phyloP scores from a whole-genome alignment of 2,329 filamentous ascomycete species.

The Exutisphaerella laricina region DNA sequence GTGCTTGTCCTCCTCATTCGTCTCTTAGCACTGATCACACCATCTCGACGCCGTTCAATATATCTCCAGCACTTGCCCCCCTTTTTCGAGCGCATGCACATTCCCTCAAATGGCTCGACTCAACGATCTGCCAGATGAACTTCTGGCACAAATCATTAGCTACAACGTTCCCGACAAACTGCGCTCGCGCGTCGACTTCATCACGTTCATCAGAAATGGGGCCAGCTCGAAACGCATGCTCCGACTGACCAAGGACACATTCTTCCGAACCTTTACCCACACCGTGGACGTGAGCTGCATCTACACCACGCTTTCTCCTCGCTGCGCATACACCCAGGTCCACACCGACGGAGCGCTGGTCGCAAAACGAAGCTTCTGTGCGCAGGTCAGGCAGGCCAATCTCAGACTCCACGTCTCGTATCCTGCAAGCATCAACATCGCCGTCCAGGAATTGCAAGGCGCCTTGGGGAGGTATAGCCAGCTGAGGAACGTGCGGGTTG shows the following conservation, averaged over 20 bases:
- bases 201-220: conserved; percentile 2
- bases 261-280: conserved; percentile 6
- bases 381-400: conserved; percentile 3
- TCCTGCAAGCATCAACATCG: neutral
- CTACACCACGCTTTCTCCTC: conserved; percentile 4
- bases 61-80: too few relatives aligned
- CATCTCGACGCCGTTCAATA: too few relatives aligned
- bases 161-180: conserved; percentile 5
- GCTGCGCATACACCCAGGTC: conserved; percentile 6
- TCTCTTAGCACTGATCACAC: too few relatives aligned
- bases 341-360: conserved; percentile 2
- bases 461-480: neutral
- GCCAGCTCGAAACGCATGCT: conserved; percentile 5
- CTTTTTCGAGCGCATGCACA: too few relatives aligned
- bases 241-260: conserved; percentile 6
- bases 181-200: conserved; percentile 4
- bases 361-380: conserved; percentile 1
- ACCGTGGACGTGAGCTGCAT: conserved; percentile 3
- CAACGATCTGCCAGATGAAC: conserved; percentile 9
- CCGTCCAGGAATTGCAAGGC: conserved; percentile 2
- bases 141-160: conserved; percentile 8
- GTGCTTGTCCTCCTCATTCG: too few relatives aligned
- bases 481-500: neutral
- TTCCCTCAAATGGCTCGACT: conserved; percentile 7
- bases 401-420: conserved; percentile 5